phyloP scores from a whole-genome alignment of 2,329 filamentous ascomycete genomes.

The Aureobasidium subglaciale region DNA sequence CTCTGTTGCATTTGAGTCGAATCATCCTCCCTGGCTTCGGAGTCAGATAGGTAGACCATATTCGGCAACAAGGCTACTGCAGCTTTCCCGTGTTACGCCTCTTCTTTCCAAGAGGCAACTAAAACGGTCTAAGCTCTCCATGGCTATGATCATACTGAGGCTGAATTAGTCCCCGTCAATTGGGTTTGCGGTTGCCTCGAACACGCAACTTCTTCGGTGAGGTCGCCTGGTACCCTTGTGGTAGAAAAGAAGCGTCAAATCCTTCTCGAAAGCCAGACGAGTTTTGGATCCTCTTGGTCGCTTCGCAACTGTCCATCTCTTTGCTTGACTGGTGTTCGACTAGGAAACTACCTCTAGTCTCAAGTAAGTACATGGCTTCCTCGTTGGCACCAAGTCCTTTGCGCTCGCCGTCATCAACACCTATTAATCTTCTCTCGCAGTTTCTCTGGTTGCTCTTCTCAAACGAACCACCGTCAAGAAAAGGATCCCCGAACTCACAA shows the following conservation, averaged over 20 bases:
- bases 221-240: conserved; percentile 10
- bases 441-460: not conserved
- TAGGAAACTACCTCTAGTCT: not conserved
- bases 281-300: not conserved
- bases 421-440: not conserved
- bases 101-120: conserved; percentile 6
- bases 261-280: conserved; percentile 10
- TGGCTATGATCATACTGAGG: conserved; percentile 13
- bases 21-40: conserved; percentile 14
- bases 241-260: conserved; percentile 11
- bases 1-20: conserved; percentile 14
- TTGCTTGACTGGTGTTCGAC: not conserved
- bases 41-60: conserved; percentile 10
- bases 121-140: conserved; percentile 10
- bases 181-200: conserved; percentile 12
- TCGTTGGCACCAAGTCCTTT: not conserved
- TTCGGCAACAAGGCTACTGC: conserved; percentile 14
- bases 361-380: not conserved
- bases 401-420: not conserved
- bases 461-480: not conserved
- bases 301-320: not conserved
- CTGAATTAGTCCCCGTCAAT: conserved; percentile 12
- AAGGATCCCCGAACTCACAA: not conserved
- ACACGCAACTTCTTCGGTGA: conserved; percentile 13
- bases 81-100: conserved; percentile 13